Evolutionary conservation across 1,139 yeast genomes (phyloP), one percentile per base, ranked within the genome.

Genomic region (Candida smagusa): DNA sequence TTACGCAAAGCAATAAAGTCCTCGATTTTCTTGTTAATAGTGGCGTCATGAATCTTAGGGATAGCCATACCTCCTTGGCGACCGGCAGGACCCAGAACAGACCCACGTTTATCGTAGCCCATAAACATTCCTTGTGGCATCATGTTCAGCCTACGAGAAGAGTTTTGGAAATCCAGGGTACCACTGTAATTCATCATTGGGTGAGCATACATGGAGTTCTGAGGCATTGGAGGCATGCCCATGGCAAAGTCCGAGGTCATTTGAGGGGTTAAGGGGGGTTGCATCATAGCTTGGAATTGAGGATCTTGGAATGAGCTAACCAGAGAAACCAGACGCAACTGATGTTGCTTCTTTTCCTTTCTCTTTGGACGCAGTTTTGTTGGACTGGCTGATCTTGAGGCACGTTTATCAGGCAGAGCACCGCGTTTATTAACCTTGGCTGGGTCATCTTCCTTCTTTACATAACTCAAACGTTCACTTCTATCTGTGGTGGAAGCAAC

Each of bases 1-100:
- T 50, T 44, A 33, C 77, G 59, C 40, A 72, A 58, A 22, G 51
- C 52, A 27, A 59, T 46, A 43, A 71, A 71, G 33, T 65, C 64
- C 27, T 63, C 61, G 35, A 71, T 61, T 45, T 64, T 66, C 27
- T 53, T 54, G 39, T 50, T 54, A 31, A 66, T 58, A 37, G 41
- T 35, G 31, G 37, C 30, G 42, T 43, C 48, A 35, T 42, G 31
- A 36, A 44, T 33, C 27, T 33, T 37, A 2, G 43, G 40, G 9
- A 33, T 19, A 6, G 42, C 40, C 9, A 28, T 33, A 9, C 35
- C 35, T 9, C 33, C 33, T 21, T n/a, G 33, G 27, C 11, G 31
- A 6, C 28, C 19, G 6, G n/a, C 21, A 8, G 33, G 37, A 23
- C 24, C 24, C 11, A 6, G 26, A 9, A 12, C 27, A 7, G 36